Conservation (phyloP, 495 filamentous ascomycete species). For the Lasiosphaeriaceae sp. region DNA sequence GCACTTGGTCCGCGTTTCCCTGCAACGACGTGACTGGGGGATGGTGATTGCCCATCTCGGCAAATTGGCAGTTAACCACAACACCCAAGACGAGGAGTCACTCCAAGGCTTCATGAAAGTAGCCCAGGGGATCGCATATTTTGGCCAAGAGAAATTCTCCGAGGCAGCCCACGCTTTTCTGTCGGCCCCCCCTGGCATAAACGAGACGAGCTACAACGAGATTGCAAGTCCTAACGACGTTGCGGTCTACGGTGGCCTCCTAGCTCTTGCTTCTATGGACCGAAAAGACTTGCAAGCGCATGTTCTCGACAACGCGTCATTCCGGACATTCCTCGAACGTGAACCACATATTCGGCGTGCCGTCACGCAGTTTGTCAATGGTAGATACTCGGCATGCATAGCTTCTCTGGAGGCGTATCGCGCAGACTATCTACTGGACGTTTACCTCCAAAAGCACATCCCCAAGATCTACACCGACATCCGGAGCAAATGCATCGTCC, state of each 20-base stretch:
- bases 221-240: slow-evolving; percentile 82
- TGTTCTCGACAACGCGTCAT: slow-evolving; percentile 74
- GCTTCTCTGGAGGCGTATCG: slow-evolving; percentile 75
- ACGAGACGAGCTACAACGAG: slow-evolving; percentile 61
- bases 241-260: slow-evolving; percentile 85
- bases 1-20: slow-evolving; percentile 39
- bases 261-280: slow-evolving; percentile 86
- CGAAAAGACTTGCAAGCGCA: slow-evolving; percentile 65
- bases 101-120: slow-evolving; percentile 62
- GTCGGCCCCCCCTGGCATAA: slow-evolving; percentile 43
- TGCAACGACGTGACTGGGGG: slow-evolving; percentile 44
- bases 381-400: slow-evolving; percentile 81
- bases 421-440: slow-evolving; percentile 82
- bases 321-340: slow-evolving; percentile 84
- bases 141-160: slow-evolving; percentile 60
- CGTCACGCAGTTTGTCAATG: slow-evolving; percentile 79
- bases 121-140: slow-evolving; percentile 64
- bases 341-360: slow-evolving; percentile 94
- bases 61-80: slow-evolving; percentile 55
- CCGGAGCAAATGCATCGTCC: slow-evolving; percentile 84
- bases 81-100: slow-evolving; percentile 54
- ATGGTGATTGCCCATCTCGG: slow-evolving; percentile 61
- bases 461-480: slow-evolving; percentile 65
- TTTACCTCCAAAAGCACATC: slow-evolving; percentile 78
- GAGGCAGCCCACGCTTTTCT: slow-evolving; percentile 76